Evolutionary conservation across 2,329 filamentous ascomycete species (phyloP).

Genomic region (Nemania serpens): DNA sequence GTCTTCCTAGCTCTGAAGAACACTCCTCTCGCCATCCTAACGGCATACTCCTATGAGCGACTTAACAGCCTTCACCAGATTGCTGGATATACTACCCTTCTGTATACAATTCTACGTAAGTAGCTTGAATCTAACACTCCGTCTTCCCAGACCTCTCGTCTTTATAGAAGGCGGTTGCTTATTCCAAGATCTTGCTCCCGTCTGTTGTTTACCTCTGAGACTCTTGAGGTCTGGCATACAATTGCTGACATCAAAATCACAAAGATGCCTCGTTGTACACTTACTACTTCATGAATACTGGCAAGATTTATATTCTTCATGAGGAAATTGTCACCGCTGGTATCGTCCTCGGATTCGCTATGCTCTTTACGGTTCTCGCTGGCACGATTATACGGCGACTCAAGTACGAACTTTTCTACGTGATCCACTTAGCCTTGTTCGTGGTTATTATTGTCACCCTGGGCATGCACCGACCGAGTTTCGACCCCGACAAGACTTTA

Average conservation of each 20-base stretch:
- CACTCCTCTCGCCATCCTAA: slow-evolving; percentile 50
- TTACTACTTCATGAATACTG: slow-evolving; percentile 36
- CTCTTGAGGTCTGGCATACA: background rate
- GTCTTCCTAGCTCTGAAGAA: slow-evolving; percentile 56
- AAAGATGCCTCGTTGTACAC: slow-evolving; percentile 43
- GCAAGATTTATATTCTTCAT: slow-evolving; percentile 33
- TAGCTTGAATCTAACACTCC: background rate
- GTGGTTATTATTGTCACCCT: slow-evolving; percentile 47
- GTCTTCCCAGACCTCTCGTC: no score
- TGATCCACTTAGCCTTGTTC: slow-evolving; percentile 50
- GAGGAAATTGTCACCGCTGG: slow-evolving; percentile 42
- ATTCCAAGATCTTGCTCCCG: background rate
- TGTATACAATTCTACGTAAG: slow-evolving; percentile 42
- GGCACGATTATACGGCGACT: slow-evolving; percentile 42
- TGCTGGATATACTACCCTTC: slow-evolving; percentile 49
- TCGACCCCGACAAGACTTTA: slow-evolving; percentile 43
- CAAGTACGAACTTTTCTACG: slow-evolving; percentile 55
- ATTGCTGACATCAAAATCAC: background rate
- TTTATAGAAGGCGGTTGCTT: no score
- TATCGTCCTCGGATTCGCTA: slow-evolving; percentile 44
- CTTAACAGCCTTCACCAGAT: slow-evolving; percentile 54
- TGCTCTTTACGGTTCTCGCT: slow-evolving; percentile 46
- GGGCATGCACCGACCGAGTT: slow-evolving; percentile 50
- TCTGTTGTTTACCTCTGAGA: background rate
- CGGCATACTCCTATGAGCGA: slow-evolving; percentile 51